Evolutionary conservation across 352 stramenopile species (phyloP), one percentile per base, ranked within the genome.

Genomic region (Phytophthora colocasiae): DNA sequence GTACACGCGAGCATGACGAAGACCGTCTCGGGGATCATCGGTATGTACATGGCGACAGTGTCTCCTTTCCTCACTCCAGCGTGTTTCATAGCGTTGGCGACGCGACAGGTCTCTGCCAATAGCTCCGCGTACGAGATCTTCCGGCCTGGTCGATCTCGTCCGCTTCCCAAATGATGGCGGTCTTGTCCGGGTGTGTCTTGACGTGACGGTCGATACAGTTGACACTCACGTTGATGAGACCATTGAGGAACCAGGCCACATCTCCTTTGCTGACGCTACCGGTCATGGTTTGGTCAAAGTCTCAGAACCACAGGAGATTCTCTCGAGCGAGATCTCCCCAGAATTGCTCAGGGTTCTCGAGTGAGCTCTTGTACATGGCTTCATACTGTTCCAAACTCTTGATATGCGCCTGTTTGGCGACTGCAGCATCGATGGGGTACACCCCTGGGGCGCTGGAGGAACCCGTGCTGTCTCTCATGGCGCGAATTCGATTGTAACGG

Each of bases 1-100:
- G 95, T 92, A 72, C 97, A 99, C 2, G 97, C 97, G 27, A 99
- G 82, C 97, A 99, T 99, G 36, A 93, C 95, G 72, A 98, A 98
- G 24, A 92, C 92, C 6, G 96, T 76, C 71, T 99, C 93, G 15
- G 47, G 57, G 27, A 65, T 58, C 57, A 65, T 65, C 6, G 57
- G 46, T 46, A 65, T 65, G 57, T 58, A 65, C 57, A 65, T 65
- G 46, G 46, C 57, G 26, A 65, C 57, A 2, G 27, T 52, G 47
- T 65, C 57, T 15, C 57, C 57, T 15, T 65, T 65, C 14, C 50
- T 47, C 27, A 65, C 46, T 4, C 57, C 57, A 6, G 57, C 46
- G 38, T 58, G 57, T 46, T 65, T 65, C 57, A 65, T 65, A 10
- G 46, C 57, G 19, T 65, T 58, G 46, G 57, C 36, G 38, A 58